Conservation (phyloP, 306 rosid genomes). For the Dalbergia cochinchinensis region DNA sequence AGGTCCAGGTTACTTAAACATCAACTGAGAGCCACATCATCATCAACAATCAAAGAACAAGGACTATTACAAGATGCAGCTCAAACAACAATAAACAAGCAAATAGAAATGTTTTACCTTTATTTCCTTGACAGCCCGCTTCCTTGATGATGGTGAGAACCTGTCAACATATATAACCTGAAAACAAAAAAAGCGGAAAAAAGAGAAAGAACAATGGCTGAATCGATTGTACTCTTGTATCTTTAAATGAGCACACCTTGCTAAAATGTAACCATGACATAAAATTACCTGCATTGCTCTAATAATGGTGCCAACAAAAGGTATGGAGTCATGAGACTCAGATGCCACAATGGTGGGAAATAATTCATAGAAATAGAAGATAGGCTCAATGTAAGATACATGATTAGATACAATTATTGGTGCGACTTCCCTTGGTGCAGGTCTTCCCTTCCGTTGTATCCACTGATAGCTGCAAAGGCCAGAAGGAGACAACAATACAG, state of each 20-base stretch:
- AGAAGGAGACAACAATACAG: conserved; percentile 33
- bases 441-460: conserved; percentile 93
- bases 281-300: conserved; percentile 97
- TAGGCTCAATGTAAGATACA: conserved; percentile 92
- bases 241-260: conserved; percentile 21
- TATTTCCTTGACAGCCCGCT: conserved; percentile 80
- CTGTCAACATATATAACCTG: conserved; percentile 95
- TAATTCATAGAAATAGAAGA: conserved; percentile 93
- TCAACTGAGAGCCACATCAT: conserved; percentile 33
- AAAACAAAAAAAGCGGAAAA: conserved; percentile 41
- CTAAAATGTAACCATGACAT: conserved; percentile 35
- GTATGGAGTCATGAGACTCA: conserved; percentile 93
- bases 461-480: conserved; percentile 85
- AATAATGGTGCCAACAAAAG: conserved; percentile 93
- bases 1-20: conserved; percentile 15
- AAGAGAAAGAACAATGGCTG: conserved; percentile 33
- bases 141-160: conserved; percentile 83
- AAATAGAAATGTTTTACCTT: conserved; percentile 85
- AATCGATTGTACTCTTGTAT: not conserved
- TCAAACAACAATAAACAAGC: conserved; percentile 36
- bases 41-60: conserved; percentile 30
- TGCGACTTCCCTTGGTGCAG: conserved; percentile 87
- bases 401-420: conserved; percentile 96
- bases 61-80: conserved; percentile 26
- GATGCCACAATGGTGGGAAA: conserved; percentile 95